A percentile compares a stretch with the other conserved stretches of the same genome.
phyloP scores from a whole-genome alignment of 352 stramenopile genomes.

The Phytophthora sansomeana region DNA sequence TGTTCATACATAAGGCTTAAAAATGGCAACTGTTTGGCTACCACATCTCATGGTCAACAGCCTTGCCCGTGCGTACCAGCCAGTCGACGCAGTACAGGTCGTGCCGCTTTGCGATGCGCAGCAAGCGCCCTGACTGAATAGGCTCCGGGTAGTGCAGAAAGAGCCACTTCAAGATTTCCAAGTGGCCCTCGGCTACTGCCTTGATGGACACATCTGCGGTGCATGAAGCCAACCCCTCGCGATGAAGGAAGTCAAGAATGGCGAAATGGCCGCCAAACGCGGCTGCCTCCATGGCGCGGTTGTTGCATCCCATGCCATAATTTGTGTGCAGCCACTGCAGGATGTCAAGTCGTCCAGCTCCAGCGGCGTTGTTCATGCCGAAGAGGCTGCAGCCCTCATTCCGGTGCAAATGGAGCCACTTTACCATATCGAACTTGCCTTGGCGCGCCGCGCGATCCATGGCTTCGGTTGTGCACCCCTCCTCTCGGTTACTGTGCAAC shows the following conservation, averaged over 20 bases:
- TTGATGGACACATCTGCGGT: conserved; percentile 31
- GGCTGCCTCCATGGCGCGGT: conserved; percentile 30
- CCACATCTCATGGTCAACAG: conserved; percentile 35
- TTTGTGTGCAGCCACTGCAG: conserved; percentile 35
- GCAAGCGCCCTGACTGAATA: conserved; percentile 35
- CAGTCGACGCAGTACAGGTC: conserved; percentile 45
- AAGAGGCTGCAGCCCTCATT: conserved; percentile 35
- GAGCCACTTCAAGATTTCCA: conserved; percentile 45
- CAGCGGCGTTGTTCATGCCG: conserved; percentile 35
- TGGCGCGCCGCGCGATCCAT: conserved; percentile 42
- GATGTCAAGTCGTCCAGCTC: conserved; percentile 36
- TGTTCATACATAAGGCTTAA: neutral
- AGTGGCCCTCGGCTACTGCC: conserved; percentile 35
- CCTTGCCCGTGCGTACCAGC: conserved; percentile 34
- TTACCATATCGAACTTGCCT: conserved; percentile 44
- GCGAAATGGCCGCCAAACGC: conserved; percentile 41
- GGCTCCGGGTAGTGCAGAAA: conserved; percentile 36
- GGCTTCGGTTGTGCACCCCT: conserved; percentile 33
- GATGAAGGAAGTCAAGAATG: conserved; percentile 44
- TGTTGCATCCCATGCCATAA: conserved; percentile 32
- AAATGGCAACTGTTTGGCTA: conserved; percentile 6
- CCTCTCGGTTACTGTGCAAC: conserved; percentile 29
- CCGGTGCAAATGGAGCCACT: conserved; percentile 38
- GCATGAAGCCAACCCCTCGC: conserved; percentile 21
- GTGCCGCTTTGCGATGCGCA: conserved; percentile 41